Conservation (phyloP, 2,329 filamentous ascomycete genomes). For the Uncinocarpus reesii region DNA sequence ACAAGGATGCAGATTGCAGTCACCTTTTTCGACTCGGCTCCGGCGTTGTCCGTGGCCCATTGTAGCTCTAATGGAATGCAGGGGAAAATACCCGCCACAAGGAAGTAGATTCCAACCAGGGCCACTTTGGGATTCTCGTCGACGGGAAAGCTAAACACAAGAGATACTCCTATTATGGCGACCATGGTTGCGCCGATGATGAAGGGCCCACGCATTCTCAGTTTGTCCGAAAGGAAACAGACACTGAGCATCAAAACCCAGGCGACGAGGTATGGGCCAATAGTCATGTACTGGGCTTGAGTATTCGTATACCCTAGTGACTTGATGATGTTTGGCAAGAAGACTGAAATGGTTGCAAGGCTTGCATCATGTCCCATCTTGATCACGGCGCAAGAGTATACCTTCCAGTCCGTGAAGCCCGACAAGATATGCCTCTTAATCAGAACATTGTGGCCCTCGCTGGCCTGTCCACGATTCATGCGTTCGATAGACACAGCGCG, state of each 20-base stretch:
- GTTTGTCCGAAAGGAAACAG: constrained; percentile 42
- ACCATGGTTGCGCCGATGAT: constrained; percentile 43
- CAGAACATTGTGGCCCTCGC: constrained; percentile 15
- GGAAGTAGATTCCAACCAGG: constrained; percentile 14
- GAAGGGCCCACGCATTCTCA: constrained; percentile 46
- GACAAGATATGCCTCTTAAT: constrained; percentile 15
- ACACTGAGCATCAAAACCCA: constrained; percentile 47
- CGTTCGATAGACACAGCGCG: constrained; percentile 13
- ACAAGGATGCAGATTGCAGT: constrained; percentile 16
- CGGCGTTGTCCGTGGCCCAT: constrained; percentile 17
- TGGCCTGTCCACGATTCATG: constrained; percentile 16
- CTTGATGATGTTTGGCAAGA: constrained; percentile 35
- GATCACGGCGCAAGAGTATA: constrained; percentile 13
- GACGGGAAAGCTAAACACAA: constrained; percentile 13
- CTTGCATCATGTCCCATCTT: constrained; percentile 18
- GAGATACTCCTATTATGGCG: constrained; percentile 41
- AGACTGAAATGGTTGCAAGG: constrained; percentile 33
- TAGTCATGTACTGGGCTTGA: constrained; percentile 40
- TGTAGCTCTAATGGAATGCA: constrained; percentile 16
- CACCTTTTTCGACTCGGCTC: constrained; percentile 16
- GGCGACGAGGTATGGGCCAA: constrained; percentile 53
- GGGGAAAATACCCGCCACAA: constrained; percentile 15
- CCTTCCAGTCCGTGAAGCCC: constrained; percentile 17
- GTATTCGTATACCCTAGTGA: constrained; percentile 49
- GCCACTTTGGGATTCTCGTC: constrained; percentile 14